phyloP scores from a whole-genome alignment of 1,284 basidiomycete genomes.

The Papiliotrema terrestris region DNA sequence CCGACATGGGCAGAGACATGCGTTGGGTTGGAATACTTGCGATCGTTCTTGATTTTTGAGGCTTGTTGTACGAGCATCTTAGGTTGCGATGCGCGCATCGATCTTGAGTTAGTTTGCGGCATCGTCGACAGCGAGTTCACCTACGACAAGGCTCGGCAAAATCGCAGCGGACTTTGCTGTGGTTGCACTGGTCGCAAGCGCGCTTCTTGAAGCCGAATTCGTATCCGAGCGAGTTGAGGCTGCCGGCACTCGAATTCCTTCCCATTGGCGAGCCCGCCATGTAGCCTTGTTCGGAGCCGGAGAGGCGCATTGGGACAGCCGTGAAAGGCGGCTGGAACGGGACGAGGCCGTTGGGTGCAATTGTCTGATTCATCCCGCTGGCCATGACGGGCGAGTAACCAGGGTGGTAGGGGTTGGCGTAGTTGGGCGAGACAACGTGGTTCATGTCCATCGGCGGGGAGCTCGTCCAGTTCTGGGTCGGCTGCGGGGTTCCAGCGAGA shows the following conservation, averaged over 20 bases:
- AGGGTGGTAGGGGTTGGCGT: not conserved
- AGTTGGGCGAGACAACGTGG: not conserved
- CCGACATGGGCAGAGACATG: not conserved
- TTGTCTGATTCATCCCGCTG: not conserved
- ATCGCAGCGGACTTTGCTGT: constrained; percentile 73
- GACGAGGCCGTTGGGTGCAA: not conserved
- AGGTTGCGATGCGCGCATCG: constrained; percentile 72
- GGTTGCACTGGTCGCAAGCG: constrained; percentile 77
- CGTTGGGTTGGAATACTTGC: constrained; percentile 2
- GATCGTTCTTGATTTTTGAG: constrained; percentile 40
- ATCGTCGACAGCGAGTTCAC: constrained; percentile 10
- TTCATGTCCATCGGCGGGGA: not conserved
- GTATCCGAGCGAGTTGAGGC: constrained; percentile 12
- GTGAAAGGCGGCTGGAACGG: constrained; percentile 15
- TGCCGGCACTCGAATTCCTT: constrained; percentile 4
- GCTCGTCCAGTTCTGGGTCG: not conserved
- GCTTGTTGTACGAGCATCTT: constrained; percentile 78
- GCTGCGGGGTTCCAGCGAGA: constrained; percentile 10
- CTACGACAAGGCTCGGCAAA: constrained; percentile 70
- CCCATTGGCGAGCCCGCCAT: constrained; percentile 6
- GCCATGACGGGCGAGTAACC: not conserved
- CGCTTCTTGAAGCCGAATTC: constrained; percentile 44
- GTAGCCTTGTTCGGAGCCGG: constrained; percentile 22
- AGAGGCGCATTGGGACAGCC: constrained; percentile 20
- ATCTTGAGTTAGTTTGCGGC: constrained; percentile 50